Evolutionary conservation across 2,329 filamentous ascomycete species (phyloP).

Genomic region (Cryphonectria parasitica): DNA sequence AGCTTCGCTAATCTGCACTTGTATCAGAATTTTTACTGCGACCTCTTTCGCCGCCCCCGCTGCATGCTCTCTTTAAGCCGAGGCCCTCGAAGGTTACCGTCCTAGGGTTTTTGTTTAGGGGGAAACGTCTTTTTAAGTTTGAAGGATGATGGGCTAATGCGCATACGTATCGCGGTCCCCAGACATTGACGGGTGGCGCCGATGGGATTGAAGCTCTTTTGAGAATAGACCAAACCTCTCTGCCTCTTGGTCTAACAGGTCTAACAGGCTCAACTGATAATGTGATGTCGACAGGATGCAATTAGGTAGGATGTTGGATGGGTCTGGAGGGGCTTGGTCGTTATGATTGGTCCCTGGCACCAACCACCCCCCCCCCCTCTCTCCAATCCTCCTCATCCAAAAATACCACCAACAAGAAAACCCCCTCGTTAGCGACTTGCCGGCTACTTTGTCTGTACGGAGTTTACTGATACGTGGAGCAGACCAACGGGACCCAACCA

Average conservation of each 20-base stretch:
- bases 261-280: not conserved
- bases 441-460: not conserved
- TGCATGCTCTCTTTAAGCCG: constrained; percentile 15
- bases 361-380: too few relatives aligned
- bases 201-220: not conserved
- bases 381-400: too few relatives aligned
- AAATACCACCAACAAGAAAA: too few relatives aligned
- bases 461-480: constrained; percentile 21
- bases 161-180: constrained; percentile 12
- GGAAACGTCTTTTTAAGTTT: constrained; percentile 18
- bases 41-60: constrained; percentile 29
- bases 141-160: constrained; percentile 23
- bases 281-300: not conserved
- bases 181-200: not conserved
- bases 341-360: not conserved
- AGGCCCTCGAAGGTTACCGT: constrained; percentile 13
- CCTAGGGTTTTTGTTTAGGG: not conserved
- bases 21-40: constrained; percentile 28
- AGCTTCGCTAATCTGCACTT: constrained; percentile 30
- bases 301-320: not conserved
- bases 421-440: not conserved
- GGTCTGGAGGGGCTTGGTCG: not conserved
- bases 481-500: constrained; percentile 19
- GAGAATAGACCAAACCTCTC: not conserved
- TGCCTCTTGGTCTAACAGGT: not conserved